Conservation (phyloP, 2,329 filamentous ascomycete genomes). For the Pezicula carpinea region DNA sequence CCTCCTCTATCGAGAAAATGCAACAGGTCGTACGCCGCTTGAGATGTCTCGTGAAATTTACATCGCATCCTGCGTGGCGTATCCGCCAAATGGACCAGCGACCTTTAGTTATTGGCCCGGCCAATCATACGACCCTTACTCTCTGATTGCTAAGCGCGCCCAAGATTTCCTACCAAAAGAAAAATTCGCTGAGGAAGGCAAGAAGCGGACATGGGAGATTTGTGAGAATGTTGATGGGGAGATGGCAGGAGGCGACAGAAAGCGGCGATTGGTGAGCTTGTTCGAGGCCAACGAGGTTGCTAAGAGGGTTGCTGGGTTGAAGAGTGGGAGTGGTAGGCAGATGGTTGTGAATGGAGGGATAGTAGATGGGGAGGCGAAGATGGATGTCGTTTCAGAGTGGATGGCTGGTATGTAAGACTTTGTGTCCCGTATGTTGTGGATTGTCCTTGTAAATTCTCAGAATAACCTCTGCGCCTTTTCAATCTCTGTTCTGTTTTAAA, state of each 20-base stretch:
- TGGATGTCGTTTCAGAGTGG: constrained; percentile 20
- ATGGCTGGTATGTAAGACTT: not conserved
- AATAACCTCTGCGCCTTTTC: no score
- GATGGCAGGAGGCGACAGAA: constrained; percentile 26
- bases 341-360: constrained; percentile 17
- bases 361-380: constrained; percentile 12
- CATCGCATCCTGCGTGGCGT: constrained; percentile 28
- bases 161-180: constrained; percentile 5
- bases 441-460: no score
- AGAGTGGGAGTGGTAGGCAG: constrained; percentile 9
- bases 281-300: constrained; percentile 59
- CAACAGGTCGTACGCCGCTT: constrained; percentile 67
- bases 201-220: constrained; percentile 29
- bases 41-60: constrained; percentile 60
- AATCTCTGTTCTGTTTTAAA: no score
- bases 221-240: constrained; percentile 29
- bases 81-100: constrained; percentile 19
- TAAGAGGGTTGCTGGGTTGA: constrained; percentile 31
- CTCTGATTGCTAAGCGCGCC: constrained; percentile 5
- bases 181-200: constrained; percentile 9
- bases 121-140: constrained; percentile 2
- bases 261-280: constrained; percentile 50
- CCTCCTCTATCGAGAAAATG: constrained; percentile 66
- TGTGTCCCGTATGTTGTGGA: not conserved
- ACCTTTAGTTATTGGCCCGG: constrained; percentile 16